These are phyloP conservation scores for Ascochyta koolunga DNA, from an alignment of 2,329 filamentous ascomycete species.

Conservation along the genomic window DNA sequence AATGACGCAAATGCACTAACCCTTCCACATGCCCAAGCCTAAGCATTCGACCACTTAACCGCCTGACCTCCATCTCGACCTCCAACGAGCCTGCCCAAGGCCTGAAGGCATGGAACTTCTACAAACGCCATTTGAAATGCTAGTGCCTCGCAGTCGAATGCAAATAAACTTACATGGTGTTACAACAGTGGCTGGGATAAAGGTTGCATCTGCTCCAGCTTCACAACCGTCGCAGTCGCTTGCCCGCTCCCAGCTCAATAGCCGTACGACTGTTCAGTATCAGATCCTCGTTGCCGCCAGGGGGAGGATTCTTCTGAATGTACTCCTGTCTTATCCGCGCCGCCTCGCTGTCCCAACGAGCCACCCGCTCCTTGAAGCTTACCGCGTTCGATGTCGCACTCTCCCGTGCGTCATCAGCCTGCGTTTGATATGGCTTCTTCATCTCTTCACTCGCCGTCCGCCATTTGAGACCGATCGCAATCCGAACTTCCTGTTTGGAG, in stretches of 20 bases:
- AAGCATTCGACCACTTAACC: constrained; percentile 12
- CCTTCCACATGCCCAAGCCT: constrained; percentile 1
- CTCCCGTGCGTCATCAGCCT: constrained; percentile 73
- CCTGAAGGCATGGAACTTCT: constrained; percentile 1
- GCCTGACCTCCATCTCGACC: constrained; percentile 1
- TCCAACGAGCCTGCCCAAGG: constrained; percentile 1
- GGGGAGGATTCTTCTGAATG: constrained; percentile 44
- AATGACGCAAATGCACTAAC: constrained; percentile 15
- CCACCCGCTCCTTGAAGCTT: constrained; percentile 66
- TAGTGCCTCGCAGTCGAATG: constrained; percentile 24
- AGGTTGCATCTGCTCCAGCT: constrained; percentile 10
- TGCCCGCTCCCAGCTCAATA: constrained; percentile 46
- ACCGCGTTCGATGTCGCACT: constrained; percentile 64
- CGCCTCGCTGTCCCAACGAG: constrained; percentile 75
- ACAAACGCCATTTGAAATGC: constrained; percentile 33
- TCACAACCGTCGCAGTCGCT: constrained; percentile 42
- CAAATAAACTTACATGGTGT: constrained; percentile 21
- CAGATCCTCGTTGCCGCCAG: constrained; percentile 36
- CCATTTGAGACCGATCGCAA: constrained; percentile 90
- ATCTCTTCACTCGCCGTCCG: constrained; percentile 73
- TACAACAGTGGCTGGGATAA: constrained; percentile 22
- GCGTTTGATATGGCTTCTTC: constrained; percentile 78
- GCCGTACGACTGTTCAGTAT: constrained; percentile 46
- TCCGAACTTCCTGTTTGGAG: constrained; percentile 74
- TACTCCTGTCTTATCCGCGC: constrained; percentile 54